Evolutionary conservation across 1,284 basidiomycete genomes (phyloP), one percentile per base, ranked within the genome.

Genomic region (Macrocystidia cucumis): DNA sequence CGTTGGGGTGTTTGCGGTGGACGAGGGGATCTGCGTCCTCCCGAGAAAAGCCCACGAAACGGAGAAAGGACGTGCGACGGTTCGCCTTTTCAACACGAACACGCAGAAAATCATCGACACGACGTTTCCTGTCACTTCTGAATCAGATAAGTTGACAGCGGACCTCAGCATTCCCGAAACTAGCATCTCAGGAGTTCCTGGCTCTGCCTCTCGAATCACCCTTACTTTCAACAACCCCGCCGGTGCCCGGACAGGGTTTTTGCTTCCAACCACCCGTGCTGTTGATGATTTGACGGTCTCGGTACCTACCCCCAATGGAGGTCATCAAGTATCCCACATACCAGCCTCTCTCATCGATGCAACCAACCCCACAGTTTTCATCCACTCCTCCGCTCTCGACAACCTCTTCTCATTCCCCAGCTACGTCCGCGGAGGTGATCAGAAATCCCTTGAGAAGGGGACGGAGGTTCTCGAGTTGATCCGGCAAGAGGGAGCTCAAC

Each of bases 301-400:
- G 4, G 39, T 49, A 13, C 41, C 45, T 5, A 22, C 32, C 14
- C 33, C 34, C 14, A 29, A 40, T 36, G 25, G 21, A 4, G 39
- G 29, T 24, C 45, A 29, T n/a, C n/a, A n/a, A n/a, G n/a, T n/a
- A n/a, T n/a, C n/a, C 9, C 49, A 41, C 2, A 51, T 74, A 26
- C 54, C 44, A 5, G 67, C 63, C 1, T 80, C 78, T 4, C 62
- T 79, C 6, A 67, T 86, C 8, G 83, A 87, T 47, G 81, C 79
- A 1, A 79, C 81, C 3, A 86, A 86, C 49, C 82, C 83, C 0
- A 80, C 75, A 4, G 71, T 85, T 4, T 78, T 85, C 53, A 62
- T 84, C 43, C 34, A 51, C 17, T 54, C 61, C 2, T 41, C 57
- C 1, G 67, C 73, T 28, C 54, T 83, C n/a, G 50, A 52, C 9